These are phyloP conservation scores for Scheffersomyces segobiensis DNA, from an alignment of 1,139 yeast genomes.

Conservation along the genomic window DNA sequence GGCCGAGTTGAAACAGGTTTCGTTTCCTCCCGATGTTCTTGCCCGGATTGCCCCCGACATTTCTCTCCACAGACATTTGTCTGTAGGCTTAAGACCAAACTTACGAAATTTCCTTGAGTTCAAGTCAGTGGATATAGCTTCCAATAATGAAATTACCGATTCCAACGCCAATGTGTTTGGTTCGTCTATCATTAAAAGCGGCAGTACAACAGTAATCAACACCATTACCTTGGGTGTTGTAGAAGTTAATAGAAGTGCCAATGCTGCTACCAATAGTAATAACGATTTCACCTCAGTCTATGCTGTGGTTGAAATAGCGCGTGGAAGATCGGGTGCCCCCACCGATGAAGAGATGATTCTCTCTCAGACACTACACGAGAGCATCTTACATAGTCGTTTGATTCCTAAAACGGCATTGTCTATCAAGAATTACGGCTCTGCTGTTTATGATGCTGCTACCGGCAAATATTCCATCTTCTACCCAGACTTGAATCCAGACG, in stretches of 20 bases:
- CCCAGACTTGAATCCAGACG: constrained; percentile 33
- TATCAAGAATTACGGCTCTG: constrained; percentile 51
- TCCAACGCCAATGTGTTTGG: constrained; percentile 53
- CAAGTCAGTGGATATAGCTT: constrained; percentile 52
- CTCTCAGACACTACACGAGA: constrained; percentile 68
- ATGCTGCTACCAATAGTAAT: constrained; percentile 4
- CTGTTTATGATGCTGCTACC: constrained; percentile 22
- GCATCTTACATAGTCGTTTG: constrained; percentile 54
- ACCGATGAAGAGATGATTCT: constrained; percentile 87
- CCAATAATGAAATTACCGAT: constrained; percentile 37
- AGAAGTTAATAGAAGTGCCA: constrained; percentile 42
- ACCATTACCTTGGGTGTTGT: constrained; percentile 72
- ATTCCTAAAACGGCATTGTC: constrained; percentile 47
- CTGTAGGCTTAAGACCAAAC: constrained; percentile 73
- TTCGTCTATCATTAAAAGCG: constrained; percentile 70
- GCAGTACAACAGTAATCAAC: constrained; percentile 75
- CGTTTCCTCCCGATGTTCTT: constrained; percentile 78
- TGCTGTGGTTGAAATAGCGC: constrained; percentile 78
- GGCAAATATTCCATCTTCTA: constrained; percentile 38
- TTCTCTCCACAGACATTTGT: constrained; percentile 75
- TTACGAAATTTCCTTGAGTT: constrained; percentile 72
- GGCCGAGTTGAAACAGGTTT: constrained; percentile 36
- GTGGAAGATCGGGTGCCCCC: constrained; percentile 81
- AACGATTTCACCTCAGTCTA: constrained; percentile 50
- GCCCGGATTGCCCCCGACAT: constrained; percentile 86